Evolutionary conservation across 352 stramenopile genomes (phyloP), one percentile per base, ranked within the genome.

Genomic region (Halophytophthora batemanensis): DNA sequence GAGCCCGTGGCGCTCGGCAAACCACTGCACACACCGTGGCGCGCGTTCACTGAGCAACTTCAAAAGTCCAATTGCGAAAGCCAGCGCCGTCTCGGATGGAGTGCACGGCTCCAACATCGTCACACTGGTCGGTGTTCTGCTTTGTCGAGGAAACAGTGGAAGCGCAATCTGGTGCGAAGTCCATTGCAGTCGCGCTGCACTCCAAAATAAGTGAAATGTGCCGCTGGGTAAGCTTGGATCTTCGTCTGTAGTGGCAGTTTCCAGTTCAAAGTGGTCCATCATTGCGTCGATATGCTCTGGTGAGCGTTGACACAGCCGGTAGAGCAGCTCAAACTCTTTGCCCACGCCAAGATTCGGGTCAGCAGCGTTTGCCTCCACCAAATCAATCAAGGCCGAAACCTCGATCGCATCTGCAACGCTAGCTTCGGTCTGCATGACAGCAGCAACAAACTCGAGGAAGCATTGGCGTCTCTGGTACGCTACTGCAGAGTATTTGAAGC

Each of bases 391-490:
- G 15, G 17, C 33, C 50, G 25, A 31, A 8, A 31, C 8, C 25
- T 31, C 25, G 25, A 44, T 44, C 21, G 40, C 34, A 39, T 60
- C 50, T 14, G 55, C 34, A 19, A 13, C 23, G 15, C 33, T 48
- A 8, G 31, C 13, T 1, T 56, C 31, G 17, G 19, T 19, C 51
- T 48, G 45, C 31, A 38, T 50, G 18, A 64, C 33, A 5, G 50
- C 25, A 37, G 55, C 38, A 12, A 64, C 28, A 23, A 64, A 64
- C 23, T 64, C 56, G 29, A 64, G 38, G 22, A 60, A 56, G 10
- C 38, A 28, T 21, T 45, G 56, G 22, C 56, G 31, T 46, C 50
- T 47, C 1, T 53, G 31, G 17, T 51, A 55, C 14, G 50, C 50
- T 10, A 45, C 29, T 1, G 38, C 2, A 12, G 50, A 64, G 14